Percentiles rank a stretch among this genome's conserved stretches.
Conservation (phyloP, 2,329 filamentous ascomycete genomes). For the Chaetothyriales sp. region DNA sequence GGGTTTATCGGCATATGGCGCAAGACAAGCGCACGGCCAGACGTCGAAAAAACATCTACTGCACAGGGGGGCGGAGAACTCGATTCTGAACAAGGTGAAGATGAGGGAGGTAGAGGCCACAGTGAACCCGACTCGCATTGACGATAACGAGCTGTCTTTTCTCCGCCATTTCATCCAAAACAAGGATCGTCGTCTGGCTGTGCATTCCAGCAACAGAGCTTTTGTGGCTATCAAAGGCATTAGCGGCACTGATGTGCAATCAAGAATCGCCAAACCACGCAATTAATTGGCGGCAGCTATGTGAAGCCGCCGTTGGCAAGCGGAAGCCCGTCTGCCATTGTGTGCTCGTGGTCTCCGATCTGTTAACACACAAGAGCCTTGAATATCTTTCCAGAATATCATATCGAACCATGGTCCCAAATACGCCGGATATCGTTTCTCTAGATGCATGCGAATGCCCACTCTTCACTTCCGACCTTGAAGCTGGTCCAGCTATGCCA, state of each 20-base stretch:
- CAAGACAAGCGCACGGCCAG: slow-evolving; percentile 16
- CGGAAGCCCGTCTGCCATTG: background rate
- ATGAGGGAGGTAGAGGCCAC: background rate
- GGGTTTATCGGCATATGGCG: slow-evolving; percentile 38
- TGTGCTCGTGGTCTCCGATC: background rate
- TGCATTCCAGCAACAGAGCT: background rate
- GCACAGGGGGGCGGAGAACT: background rate
- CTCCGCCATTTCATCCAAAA: too few species aligned
- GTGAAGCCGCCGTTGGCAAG: background rate
- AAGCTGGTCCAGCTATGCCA: background rate
- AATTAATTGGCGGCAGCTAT: background rate
- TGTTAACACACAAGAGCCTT: background rate
- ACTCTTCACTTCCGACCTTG: background rate
- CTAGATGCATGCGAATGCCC: background rate
- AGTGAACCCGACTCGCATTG: background rate
- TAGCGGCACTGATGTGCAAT: background rate
- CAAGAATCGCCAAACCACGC: background rate
- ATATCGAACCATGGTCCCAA: background rate
- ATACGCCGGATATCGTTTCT: background rate
- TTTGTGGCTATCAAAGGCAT: background rate
- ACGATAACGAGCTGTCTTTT: background rate
- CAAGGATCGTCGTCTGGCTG: background rate
- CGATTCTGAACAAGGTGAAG: background rate
- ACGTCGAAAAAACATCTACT: background rate
- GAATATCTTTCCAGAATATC: background rate